These are phyloP conservation scores for Neonectria ditissima DNA, from an alignment of 2,329 filamentous ascomycete genomes.

Conservation along the genomic window DNA sequence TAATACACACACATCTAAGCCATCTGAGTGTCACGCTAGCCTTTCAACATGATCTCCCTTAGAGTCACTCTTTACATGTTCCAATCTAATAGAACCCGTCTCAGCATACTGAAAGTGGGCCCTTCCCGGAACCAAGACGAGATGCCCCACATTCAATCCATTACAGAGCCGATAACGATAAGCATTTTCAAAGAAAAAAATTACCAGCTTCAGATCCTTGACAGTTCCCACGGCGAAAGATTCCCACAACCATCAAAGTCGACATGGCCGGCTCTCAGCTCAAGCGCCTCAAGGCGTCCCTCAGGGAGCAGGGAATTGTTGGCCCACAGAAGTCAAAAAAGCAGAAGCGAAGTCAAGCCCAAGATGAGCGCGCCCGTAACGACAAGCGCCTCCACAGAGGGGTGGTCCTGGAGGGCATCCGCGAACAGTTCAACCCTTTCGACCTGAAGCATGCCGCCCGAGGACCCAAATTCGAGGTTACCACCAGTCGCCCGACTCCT, in stretches of 20 bases:
- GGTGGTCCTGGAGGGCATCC: conserved; percentile 84
- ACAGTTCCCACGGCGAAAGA: conserved; percentile 16
- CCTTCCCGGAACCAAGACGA: too few species aligned
- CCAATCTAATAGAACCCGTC: too few species aligned
- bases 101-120: too few species aligned
- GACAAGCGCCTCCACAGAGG: conserved; percentile 83
- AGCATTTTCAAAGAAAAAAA: conserved; percentile 44
- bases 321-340: conserved; percentile 96
- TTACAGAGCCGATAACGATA: conserved; percentile 43
- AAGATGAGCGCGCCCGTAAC: conserved; percentile 71
- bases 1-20: too few species aligned
- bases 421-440: conserved; percentile 98
- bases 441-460: conserved; percentile 86
- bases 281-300: conserved; percentile 92
- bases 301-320: conserved; percentile 89
- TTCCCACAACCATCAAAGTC: conserved; percentile 36
- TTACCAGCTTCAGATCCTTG: conserved; percentile 22
- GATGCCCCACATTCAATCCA: conserved; percentile 25
- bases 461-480: conserved; percentile 87
- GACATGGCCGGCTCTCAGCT: conserved; percentile 95
- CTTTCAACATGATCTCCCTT: too few species aligned
- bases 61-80: too few species aligned
- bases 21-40: too few species aligned
- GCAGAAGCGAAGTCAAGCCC: conserved; percentile 81
- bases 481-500: conserved; percentile 70